phyloP scores from a whole-genome alignment of 176 grass and related monocot genomes.

The Pontederia paniculata region DNA sequence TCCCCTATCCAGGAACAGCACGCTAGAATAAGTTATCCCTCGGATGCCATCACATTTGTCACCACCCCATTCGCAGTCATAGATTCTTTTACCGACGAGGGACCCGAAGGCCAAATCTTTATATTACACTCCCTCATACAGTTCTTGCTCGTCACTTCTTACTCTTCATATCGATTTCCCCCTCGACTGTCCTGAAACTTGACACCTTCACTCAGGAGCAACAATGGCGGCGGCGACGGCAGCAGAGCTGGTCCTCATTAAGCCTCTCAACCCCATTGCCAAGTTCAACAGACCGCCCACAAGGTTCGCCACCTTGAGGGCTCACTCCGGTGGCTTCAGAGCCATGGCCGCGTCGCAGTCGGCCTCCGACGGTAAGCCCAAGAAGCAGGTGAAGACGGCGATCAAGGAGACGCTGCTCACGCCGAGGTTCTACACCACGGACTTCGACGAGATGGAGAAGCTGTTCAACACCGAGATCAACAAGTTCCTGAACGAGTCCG shows the following conservation, averaged over 20 bases:
- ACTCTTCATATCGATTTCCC: too few species aligned
- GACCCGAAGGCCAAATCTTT: too few species aligned
- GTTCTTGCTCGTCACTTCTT: too few species aligned
- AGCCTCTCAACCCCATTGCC: slow-evolving; percentile 27
- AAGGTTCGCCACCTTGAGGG: slow-evolving; percentile 16
- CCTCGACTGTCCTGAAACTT: too few species aligned
- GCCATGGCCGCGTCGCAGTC: slow-evolving; percentile 22
- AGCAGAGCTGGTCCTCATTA: slow-evolving; percentile 66
- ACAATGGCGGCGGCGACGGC: slow-evolving; percentile 37
- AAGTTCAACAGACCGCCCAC: slow-evolving; percentile 13
- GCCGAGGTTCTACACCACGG: slow-evolving; percentile 87
- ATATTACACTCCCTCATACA: too few species aligned
- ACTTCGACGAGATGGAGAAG: slow-evolving; percentile 94
- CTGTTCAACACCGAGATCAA: slow-evolving; percentile 92
- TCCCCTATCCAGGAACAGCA: too few species aligned
- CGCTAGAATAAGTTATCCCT: too few species aligned
- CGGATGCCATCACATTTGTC: too few species aligned
- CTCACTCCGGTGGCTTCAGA: slow-evolving; percentile 11
- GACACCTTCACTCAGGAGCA: too few species aligned
- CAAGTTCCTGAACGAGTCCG: slow-evolving; percentile 70
- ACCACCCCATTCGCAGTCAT: too few species aligned
- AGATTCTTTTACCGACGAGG: too few species aligned
- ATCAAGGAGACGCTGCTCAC: slow-evolving; percentile 76
- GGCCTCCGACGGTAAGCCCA: slow-evolving; percentile 28
- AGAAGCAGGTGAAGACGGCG: slow-evolving; percentile 37